phyloP scores from a whole-genome alignment of 2,329 filamentous ascomycete genomes.

The Didymella exigua region DNA sequence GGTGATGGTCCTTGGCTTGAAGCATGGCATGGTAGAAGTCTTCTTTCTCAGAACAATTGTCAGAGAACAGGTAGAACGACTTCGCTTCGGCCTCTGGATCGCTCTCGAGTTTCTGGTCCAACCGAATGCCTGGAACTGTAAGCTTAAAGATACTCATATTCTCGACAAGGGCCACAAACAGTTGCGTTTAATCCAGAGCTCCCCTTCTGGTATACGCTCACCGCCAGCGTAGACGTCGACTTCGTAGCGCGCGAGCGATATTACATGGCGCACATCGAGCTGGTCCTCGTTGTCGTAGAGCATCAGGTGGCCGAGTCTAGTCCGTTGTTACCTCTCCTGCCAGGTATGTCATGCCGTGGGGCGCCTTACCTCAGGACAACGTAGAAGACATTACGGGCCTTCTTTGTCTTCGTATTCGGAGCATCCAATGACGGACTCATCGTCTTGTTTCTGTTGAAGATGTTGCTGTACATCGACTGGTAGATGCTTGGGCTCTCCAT shows the following conservation, averaged over 20 bases:
- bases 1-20: conserved; percentile 76
- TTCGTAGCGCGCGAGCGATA: conserved; percentile 86
- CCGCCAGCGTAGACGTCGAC: conserved; percentile 85
- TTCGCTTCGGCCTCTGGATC: conserved; percentile 67
- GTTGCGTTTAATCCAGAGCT: conserved; percentile 94
- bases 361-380: conserved; percentile 76
- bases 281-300: conserved; percentile 96
- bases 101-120: conserved; percentile 68
- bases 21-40: conserved; percentile 96
- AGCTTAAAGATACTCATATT: neutral
- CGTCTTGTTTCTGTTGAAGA: conserved; percentile 79
- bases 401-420: conserved; percentile 59
- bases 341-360: too few species aligned
- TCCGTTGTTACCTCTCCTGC: conserved; percentile 15
- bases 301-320: conserved; percentile 82
- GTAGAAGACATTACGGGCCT: conserved; percentile 87
- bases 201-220: conserved; percentile 80
- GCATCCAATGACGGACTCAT: conserved; percentile 61
- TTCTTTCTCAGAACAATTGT: conserved; percentile 95
- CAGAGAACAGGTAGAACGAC: conserved; percentile 92
- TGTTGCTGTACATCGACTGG: conserved; percentile 95
- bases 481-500: conserved; percentile 91
- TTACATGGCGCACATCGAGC: conserved; percentile 93
- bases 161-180: conserved; percentile 51
- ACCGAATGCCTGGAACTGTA: conserved; percentile 60